Conservation (phyloP, 352 stramenopile species). For the Phytophthora fragariaefolia region DNA sequence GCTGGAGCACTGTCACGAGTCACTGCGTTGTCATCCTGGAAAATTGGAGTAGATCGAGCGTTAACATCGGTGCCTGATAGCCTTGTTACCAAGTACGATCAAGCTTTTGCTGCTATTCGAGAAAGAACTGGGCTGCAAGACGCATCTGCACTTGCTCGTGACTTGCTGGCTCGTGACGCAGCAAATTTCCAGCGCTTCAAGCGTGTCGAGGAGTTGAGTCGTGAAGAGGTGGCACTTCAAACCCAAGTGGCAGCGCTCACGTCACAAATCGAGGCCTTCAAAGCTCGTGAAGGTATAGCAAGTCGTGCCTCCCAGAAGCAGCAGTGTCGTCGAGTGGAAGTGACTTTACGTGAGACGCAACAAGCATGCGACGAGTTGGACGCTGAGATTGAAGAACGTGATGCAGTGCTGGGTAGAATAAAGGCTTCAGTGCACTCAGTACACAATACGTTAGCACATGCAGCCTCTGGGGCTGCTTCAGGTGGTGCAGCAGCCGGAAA, state of each 20-base stretch:
- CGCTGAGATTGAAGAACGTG: conserved; percentile 61
- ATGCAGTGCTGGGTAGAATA: conserved; percentile 56
- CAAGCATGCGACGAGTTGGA: conserved; percentile 59
- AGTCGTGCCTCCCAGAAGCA: conserved; percentile 66
- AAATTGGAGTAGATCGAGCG: conserved; percentile 75
- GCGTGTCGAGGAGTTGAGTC: conserved; percentile 70
- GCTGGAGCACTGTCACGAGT: conserved; percentile 51
- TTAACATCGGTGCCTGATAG: conserved; percentile 53
- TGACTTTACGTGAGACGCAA: conserved; percentile 43
- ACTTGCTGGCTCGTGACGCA: conserved; percentile 67
- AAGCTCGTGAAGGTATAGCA: conserved; percentile 68
- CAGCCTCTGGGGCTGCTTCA: conserved; percentile 40
- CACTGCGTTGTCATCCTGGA: conserved; percentile 69
- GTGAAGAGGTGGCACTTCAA: conserved; percentile 61
- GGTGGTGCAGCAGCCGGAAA: conserved; percentile 29
- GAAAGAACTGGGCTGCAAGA: conserved; percentile 61
- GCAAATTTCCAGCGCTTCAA: conserved; percentile 87
- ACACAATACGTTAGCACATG: conserved; percentile 69
- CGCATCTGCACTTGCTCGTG: conserved; percentile 51
- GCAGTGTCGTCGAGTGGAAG: conserved; percentile 49
- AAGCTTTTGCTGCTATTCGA: conserved; percentile 69
- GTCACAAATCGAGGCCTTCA: conserved; percentile 65
- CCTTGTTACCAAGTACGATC: conserved; percentile 64
- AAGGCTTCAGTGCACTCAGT: conserved; percentile 81
- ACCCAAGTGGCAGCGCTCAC: conserved; percentile 56